Percentiles rank a stretch among this genome's conserved stretches.
phyloP scores from a whole-genome alignment of 1,284 basidiomycete genomes.

The Ustilago shanxiensis region DNA sequence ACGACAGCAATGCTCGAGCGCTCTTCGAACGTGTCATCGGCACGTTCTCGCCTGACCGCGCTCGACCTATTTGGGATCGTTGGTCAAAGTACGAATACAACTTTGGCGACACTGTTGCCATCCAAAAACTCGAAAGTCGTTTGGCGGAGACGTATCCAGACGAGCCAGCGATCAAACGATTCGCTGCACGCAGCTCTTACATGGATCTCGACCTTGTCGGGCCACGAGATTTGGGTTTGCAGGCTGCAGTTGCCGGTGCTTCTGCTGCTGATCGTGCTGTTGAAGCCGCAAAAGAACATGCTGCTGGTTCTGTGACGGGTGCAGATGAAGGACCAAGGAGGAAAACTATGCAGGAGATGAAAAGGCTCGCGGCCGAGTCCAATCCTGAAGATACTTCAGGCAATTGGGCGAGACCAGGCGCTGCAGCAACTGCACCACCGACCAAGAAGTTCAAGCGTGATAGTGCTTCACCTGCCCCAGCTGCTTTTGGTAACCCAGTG shows the following conservation, averaged over 20 bases:
- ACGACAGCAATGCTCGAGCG: conserved; percentile 94
- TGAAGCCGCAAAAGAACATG: conserved; percentile 35
- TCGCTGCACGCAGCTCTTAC: conserved; percentile 90
- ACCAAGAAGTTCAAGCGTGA: conserved; percentile 71
- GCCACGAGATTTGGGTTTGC: conserved; percentile 84
- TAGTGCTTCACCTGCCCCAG: conserved; percentile 69
- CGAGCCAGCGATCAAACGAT: conserved; percentile 89
- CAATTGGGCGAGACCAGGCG: conserved; percentile 53
- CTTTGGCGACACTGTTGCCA: conserved; percentile 90
- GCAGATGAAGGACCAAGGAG: conserved; percentile 49
- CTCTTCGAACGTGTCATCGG: conserved; percentile 90
- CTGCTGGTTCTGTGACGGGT: not conserved
- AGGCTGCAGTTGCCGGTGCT: conserved; percentile 22
- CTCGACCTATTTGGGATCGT: conserved; percentile 89
- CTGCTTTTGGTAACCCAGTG: conserved; percentile 2
- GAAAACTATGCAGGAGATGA: conserved; percentile 61
- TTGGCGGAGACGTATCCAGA: conserved; percentile 88
- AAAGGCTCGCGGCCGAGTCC: conserved; percentile 59
- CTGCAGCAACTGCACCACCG: conserved; percentile 60
- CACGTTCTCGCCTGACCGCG: conserved; percentile 82
- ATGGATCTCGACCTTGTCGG: conserved; percentile 89
- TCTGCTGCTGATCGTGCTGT: conserved; percentile 54
- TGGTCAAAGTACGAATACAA: conserved; percentile 97
- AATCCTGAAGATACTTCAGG: conserved; percentile 68
- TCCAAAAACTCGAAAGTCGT: conserved; percentile 88